Conservation (phyloP, 169 alveolate genomes). For the Plasmodium coatneyi region DNA sequence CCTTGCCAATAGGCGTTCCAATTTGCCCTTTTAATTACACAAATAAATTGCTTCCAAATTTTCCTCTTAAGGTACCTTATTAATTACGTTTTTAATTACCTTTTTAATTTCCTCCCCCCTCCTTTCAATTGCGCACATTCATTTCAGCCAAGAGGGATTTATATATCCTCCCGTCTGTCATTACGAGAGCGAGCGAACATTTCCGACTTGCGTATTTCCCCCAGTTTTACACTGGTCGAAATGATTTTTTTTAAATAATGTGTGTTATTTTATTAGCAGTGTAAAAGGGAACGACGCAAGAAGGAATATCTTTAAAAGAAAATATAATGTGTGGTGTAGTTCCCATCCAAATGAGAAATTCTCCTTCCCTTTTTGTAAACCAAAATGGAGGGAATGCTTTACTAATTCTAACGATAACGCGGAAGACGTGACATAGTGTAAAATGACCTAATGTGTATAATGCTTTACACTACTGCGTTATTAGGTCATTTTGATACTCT, state of each 20-base stretch:
- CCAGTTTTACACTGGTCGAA: not conserved
- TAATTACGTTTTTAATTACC: not conserved
- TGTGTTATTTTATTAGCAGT: not conserved
- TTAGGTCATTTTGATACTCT: not conserved
- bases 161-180: not conserved
- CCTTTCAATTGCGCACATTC: not conserved
- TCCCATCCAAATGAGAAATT: not conserved
- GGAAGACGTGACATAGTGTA: not conserved
- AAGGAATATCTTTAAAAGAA: not conserved
- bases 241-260: not conserved
- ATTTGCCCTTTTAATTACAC: not conserved
- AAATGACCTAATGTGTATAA: not conserved
- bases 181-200: not conserved
- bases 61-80: not conserved
- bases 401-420: not conserved
- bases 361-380: not conserved
- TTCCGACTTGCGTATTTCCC: not conserved
- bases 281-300: not conserved
- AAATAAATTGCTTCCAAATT: not conserved
- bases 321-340: slow-evolving; percentile 5
- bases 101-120: not conserved
- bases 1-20: not conserved
- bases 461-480: not conserved
- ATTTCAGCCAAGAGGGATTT: not conserved
- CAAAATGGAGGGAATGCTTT: not conserved